These are phyloP conservation scores for Trametes gibbosa DNA, from an alignment of 768 basidiomycete species.

Conservation along the genomic window DNA sequence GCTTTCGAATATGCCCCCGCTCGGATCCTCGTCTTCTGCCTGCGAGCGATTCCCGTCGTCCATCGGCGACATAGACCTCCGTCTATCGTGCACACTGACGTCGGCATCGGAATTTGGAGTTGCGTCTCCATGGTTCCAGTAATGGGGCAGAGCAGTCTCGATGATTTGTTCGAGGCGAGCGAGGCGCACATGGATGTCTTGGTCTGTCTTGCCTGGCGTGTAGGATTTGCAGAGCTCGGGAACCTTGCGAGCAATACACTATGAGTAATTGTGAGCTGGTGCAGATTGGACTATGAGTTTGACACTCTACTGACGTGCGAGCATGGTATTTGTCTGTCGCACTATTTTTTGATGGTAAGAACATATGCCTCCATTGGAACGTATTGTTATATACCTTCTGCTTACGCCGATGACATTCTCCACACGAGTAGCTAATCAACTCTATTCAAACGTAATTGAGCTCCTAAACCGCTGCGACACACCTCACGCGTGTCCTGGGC, in stretches of 20 bases:
- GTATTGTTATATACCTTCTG: constrained; percentile 57
- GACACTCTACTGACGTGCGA: constrained; percentile 57
- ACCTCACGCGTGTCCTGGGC: constrained; percentile 74
- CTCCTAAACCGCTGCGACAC: too few relatives aligned
- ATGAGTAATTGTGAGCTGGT: constrained; percentile 8
- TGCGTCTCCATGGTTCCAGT: constrained; percentile 45
- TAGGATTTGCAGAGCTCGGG: constrained; percentile 87
- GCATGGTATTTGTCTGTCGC: constrained; percentile 82
- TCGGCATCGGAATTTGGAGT: constrained; percentile 19
- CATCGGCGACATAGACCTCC: constrained; percentile 47
- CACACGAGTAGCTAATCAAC: constrained; percentile 70
- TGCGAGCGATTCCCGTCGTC: constrained; percentile 74
- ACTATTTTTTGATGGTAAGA: constrained; percentile 43
- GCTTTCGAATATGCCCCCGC: constrained; percentile 74
- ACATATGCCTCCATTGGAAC: not conserved
- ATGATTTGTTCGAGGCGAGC: constrained; percentile 79
- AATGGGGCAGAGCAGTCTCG: constrained; percentile 77
- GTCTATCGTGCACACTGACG: constrained; percentile 26
- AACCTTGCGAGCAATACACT: constrained; percentile 85
- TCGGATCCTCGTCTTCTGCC: constrained; percentile 73
- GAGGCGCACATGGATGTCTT: constrained; percentile 73
- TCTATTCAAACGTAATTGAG: too few relatives aligned
- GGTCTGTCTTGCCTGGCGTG: constrained; percentile 83
- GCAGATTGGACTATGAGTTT: not conserved
- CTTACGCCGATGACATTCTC: constrained; percentile 85